Base-by-base conservation (phyloP, 1,139 yeast genomes). In the Yamadazyma dendronema region DNA sequence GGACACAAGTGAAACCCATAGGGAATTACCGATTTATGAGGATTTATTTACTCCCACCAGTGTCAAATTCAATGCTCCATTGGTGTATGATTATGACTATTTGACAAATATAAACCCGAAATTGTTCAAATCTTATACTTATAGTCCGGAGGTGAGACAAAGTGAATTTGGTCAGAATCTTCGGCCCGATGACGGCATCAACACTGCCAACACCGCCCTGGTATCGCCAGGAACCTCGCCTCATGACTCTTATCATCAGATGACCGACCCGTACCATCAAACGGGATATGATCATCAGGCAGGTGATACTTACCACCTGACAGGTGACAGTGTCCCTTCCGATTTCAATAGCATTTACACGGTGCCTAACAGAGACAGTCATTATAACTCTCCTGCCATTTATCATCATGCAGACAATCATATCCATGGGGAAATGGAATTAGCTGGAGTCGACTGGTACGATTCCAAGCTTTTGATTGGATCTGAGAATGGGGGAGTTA, bases 401-500 rank as follows among this genome's bases (percentile, higher is more conserved):
- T 58, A 56, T 35, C 62, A 56, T 42, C 62, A 56, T 39, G 46
- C 56, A 9, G 59, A 59, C 21, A 66, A 62, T 39, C 72, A 67
- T 42, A 56, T 66, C n/a, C 61, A 67, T 36, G 77, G 77, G 10
- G 77, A 71, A 49, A 67, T 70, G 72, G 72, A 69, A 41, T 50
- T 71, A 26, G 54, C 65, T 17, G 77, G 77, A 2, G 46, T 71
- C 21, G 74, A 67, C 40, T 68, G 73, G 64, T 48, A 46, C 31
- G 67, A 61, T 23, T 54, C 58, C 32, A 62, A 62, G 39, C 53
- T 71, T 29, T 51, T 61, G 17, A 61, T 71, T 40, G 75, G 74
- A 2, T 62, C 73, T 44, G 71, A 69, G 41, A 66, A 63, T 37
- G 74, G 72, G 4, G 77, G 76, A 0, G 42, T 70, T n/a, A 45